Conservation (phyloP, 495 filamentous ascomycete genomes). For the Penicillium coprophilum region DNA sequence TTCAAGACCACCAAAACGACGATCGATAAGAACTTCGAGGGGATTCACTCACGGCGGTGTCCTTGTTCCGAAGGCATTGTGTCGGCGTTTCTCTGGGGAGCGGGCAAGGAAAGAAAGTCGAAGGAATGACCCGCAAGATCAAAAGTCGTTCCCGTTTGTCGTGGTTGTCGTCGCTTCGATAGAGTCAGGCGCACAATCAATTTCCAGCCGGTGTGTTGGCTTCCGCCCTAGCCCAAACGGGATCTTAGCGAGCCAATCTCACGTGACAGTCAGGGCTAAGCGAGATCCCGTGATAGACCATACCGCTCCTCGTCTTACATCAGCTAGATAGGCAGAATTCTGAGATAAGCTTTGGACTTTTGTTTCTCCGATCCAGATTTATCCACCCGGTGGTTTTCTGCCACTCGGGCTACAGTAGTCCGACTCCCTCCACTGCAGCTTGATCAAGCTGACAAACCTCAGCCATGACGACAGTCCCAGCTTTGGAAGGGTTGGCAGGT, state of each 20-base stretch:
- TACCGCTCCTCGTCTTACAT: conserved; percentile 4
- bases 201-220: conserved; percentile 44
- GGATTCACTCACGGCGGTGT: conserved; percentile 72
- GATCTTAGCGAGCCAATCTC: conserved; percentile 34
- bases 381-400: conserved; percentile 22
- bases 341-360: neutral
- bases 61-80: conserved; percentile 82
- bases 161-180: conserved; percentile 53
- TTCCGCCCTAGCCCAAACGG: conserved; percentile 42
- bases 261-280: conserved; percentile 33
- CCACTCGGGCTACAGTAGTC: conserved; percentile 40
- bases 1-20: conserved; percentile 14
- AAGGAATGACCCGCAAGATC: conserved; percentile 53
- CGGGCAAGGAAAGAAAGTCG: conserved; percentile 51
- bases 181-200: conserved; percentile 48
- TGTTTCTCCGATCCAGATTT: neutral
- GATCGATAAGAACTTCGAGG: conserved; percentile 19
- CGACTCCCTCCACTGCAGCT: conserved; percentile 22
- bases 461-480: conserved; percentile 23
- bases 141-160: conserved; percentile 48
- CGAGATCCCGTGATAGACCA: conserved; percentile 41
- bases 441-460: conserved; percentile 26
- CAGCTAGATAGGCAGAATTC: conserved; percentile 1
- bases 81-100: conserved; percentile 52
- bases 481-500: neutral